These are phyloP conservation scores for Tolypocladium paradoxum DNA, from an alignment of 2,329 filamentous ascomycete genomes.

Conservation along the genomic window DNA sequence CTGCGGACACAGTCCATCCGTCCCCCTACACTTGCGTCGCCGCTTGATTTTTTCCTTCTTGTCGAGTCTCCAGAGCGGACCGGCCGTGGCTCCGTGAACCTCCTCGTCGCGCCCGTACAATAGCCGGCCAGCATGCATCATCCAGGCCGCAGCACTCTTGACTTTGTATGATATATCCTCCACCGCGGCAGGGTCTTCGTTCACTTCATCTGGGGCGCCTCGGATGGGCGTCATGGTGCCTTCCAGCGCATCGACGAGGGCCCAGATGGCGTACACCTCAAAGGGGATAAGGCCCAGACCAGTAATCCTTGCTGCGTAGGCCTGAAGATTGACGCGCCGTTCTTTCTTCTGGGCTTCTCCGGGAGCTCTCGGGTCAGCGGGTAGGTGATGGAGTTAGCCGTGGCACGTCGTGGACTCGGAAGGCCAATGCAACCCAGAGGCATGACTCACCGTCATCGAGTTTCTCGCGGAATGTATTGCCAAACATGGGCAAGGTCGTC, in stretches of 20 bases:
- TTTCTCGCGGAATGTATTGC: background rate
- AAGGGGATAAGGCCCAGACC: background rate
- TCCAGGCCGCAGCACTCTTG: constrained; percentile 4
- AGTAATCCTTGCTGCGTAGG: constrained; percentile 4
- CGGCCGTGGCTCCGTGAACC: constrained; percentile 5
- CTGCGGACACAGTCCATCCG: constrained; percentile 6
- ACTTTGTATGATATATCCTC: constrained; percentile 4
- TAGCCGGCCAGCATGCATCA: constrained; percentile 2
- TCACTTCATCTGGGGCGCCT: constrained; percentile 6
- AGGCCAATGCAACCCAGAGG: background rate
- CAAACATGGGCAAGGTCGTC: constrained; percentile 4
- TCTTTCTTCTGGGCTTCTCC: background rate
- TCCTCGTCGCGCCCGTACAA: constrained; percentile 8
- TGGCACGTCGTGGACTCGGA: background rate
- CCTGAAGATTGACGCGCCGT: background rate
- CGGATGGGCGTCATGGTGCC: constrained; percentile 6
- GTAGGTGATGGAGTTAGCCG: background rate
- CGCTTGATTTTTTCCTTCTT: constrained; percentile 8
- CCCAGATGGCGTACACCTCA: constrained; percentile 7
- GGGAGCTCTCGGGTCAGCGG: constrained; percentile 1
- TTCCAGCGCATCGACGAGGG: constrained; percentile 7
- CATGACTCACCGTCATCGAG: constrained; percentile 2
- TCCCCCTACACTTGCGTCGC: constrained; percentile 6
- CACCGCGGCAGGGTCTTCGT: constrained; percentile 3
- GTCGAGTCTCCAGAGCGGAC: constrained; percentile 8